Evolutionary conservation across 495 filamentous ascomycete species (phyloP), one percentile per base, ranked within the genome.

Genomic region (Thermochaetoides thermophila): DNA sequence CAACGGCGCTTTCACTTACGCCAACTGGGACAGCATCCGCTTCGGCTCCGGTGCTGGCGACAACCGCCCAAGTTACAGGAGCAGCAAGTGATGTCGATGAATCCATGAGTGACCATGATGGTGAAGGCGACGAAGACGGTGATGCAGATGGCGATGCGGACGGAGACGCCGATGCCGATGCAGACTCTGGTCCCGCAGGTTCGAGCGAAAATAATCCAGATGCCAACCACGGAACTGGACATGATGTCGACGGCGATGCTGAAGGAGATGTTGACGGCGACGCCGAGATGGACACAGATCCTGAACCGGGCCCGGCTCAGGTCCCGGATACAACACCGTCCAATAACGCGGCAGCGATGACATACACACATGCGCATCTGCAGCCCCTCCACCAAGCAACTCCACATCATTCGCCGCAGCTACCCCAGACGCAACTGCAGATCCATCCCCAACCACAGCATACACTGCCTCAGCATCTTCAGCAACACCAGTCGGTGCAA

Each of bases 241-340:
- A n/a, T n/a, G n/a, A n/a, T n/a, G n/a, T n/a, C n/a, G n/a, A n/a
- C n/a, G n/a, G n/a, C n/a, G n/a, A n/a, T n/a, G n/a, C n/a, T n/a
- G n/a, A n/a, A n/a, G n/a, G n/a, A n/a, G n/a, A 40, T 34, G 31
- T 28, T 5, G 53, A 55, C 31, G 44, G 43, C 9, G 48, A 50
- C 23, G 43, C 29, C 2, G 53, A 60, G 8, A 35, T 35, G 24
- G 51, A 48, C 12, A 43, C 27, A 16, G 39, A 42, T 17, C 29
- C 29, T 24, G 21, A 6, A 6, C 21, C 21, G 6, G 21, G 6
- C 11, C 11, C 21, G 11, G 6, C 11, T 24, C 6, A 6, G 21
- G 21, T 6, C 6, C 11, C 21, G 21, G 21, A 6, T 24, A 6
- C 21, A 24, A 6, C 21, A 24, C 6, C 21, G 21, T 6, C 21